Evolutionary conservation across 2,329 filamentous ascomycete species (phyloP).

Genomic region (Talaromyces sp.): DNA sequence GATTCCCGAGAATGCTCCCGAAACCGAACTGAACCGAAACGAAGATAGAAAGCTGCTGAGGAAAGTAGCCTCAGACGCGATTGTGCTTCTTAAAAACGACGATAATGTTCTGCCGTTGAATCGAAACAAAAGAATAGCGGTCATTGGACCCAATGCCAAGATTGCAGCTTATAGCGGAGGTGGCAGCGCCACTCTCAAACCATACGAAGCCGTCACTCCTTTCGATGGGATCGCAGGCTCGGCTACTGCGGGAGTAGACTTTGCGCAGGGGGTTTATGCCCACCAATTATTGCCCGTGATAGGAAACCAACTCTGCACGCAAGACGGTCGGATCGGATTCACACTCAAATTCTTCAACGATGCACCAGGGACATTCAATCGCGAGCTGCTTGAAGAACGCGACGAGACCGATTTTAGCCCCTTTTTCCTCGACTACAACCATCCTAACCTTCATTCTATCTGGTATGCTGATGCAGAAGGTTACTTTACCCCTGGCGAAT

Average conservation of each 20-base stretch:
- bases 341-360: background rate
- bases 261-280: background rate
- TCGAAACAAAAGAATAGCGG: background rate
- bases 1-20: background rate
- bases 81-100: background rate
- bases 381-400: background rate
- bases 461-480: slow-evolving; percentile 55
- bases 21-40: background rate
- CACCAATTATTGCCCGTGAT: background rate
- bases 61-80: background rate
- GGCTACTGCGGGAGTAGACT: background rate
- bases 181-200: background rate
- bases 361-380: background rate
- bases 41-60: background rate
- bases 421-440: background rate
- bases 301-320: background rate
- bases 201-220: background rate
- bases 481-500: slow-evolving; percentile 56
- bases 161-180: background rate
- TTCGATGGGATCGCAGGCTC: background rate
- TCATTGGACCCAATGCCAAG: background rate
- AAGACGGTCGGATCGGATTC: background rate
- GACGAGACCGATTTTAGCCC: background rate
- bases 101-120: background rate
- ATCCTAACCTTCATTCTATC: background rate